phyloP scores from a whole-genome alignment of 257 asterid genomes.

The Vinca minor region DNA sequence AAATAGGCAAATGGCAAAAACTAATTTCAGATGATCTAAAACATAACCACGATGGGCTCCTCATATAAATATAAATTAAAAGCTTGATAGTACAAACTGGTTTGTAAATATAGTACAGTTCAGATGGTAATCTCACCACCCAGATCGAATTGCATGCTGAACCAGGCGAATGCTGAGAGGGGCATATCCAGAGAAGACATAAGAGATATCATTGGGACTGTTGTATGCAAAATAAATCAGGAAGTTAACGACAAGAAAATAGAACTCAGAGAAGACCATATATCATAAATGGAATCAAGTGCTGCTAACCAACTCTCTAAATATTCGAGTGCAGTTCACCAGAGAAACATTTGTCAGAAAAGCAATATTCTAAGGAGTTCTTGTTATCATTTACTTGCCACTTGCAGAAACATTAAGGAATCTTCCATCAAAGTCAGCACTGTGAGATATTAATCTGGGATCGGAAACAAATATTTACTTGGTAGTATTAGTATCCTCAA shows the following conservation, averaged over 20 bases:
- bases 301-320: no score
- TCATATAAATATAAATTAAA: not conserved
- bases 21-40: not conserved
- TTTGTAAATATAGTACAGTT: conserved; percentile 2
- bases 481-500: conserved; percentile 79
- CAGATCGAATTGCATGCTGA: conserved; percentile 89
- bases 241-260: conserved; percentile 7
- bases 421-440: not conserved
- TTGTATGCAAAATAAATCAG: conserved; percentile 13
- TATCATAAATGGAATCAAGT: no score
- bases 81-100: not conserved
- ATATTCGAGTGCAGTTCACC: no score
- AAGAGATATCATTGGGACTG: conserved; percentile 90
- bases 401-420: not conserved
- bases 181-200: conserved; percentile 95
- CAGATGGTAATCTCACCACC: conserved; percentile 58
- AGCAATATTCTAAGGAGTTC: no score
- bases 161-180: conserved; percentile 95
- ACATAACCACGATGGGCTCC: not conserved
- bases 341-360: no score
- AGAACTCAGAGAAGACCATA: not conserved
- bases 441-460: not conserved
- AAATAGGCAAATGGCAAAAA: not conserved
- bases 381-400: no score
- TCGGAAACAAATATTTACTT: conserved; percentile 40